A percentile compares a stretch with the other conserved stretches of the same genome.
phyloP scores from a whole-genome alignment of 2,329 filamentous ascomycete species.

The Hypomyces perniciosus region DNA sequence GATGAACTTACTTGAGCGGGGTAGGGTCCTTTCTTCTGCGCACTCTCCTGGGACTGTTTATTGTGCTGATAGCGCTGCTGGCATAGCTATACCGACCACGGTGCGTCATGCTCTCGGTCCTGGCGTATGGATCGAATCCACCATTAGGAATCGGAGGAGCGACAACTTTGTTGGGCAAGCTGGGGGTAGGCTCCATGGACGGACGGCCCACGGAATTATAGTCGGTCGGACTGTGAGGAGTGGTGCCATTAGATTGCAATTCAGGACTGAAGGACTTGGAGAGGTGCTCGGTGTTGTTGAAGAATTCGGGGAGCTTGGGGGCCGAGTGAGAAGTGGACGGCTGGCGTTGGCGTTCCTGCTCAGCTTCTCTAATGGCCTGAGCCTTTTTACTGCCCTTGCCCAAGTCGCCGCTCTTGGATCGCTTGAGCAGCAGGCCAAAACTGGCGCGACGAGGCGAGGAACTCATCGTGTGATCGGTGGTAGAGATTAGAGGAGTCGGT shows the following conservation, averaged over 20 bases:
- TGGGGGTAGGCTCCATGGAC: slow-evolving; percentile 45
- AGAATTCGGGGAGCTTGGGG: slow-evolving; percentile 48
- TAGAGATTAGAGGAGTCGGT: not conserved
- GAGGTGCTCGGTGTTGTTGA: slow-evolving; percentile 41
- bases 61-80: slow-evolving; percentile 80
- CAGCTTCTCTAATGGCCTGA: slow-evolving; percentile 46
- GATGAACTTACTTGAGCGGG: slow-evolving; percentile 87
- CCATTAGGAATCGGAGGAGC: slow-evolving; percentile 56
- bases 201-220: slow-evolving; percentile 30
- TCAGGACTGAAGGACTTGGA: slow-evolving; percentile 46
- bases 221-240: slow-evolving; percentile 35
- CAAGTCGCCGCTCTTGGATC: slow-evolving; percentile 62
- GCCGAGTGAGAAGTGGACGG: slow-evolving; percentile 40
- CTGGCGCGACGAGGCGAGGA: slow-evolving; percentile 32
- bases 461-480: slow-evolving; percentile 20
- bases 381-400: slow-evolving; percentile 55
- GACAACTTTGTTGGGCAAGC: slow-evolving; percentile 38
- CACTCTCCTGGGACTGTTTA: slow-evolving; percentile 88
- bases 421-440: slow-evolving; percentile 57
- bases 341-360: slow-evolving; percentile 46
- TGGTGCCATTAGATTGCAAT: slow-evolving; percentile 52
- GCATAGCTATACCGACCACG: slow-evolving; percentile 95
- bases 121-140: slow-evolving; percentile 69
- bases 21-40: slow-evolving; percentile 95
- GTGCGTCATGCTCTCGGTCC: slow-evolving; percentile 92